Conservation (phyloP, 768 basidiomycete genomes). For the Phanerochaete sordida region DNA sequence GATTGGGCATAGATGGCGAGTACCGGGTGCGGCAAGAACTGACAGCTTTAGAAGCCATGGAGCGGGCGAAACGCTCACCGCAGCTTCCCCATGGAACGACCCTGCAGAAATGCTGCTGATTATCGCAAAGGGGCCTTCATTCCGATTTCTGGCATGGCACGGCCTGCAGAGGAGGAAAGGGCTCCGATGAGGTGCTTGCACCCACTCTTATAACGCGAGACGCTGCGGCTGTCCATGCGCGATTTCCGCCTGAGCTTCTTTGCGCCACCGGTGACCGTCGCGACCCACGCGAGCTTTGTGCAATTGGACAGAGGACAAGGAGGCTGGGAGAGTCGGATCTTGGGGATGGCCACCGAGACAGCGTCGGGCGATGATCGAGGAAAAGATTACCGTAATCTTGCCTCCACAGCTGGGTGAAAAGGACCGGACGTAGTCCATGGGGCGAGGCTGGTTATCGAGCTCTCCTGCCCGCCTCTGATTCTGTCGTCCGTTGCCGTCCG, state of each 20-base stretch:
- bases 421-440: background rate
- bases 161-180: too few relatives aligned
- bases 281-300: slow-evolving; percentile 1
- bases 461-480: background rate
- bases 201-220: background rate
- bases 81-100: background rate
- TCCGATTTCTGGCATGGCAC: too few relatives aligned
- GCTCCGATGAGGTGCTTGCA: too few relatives aligned
- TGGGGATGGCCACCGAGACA: background rate
- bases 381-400: background rate
- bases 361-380: background rate
- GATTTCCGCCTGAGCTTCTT: background rate
- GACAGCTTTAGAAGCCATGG: background rate
- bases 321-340: background rate
- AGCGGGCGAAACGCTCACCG: background rate
- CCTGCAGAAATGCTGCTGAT: background rate
- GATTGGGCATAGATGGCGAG: background rate
- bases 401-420: background rate
- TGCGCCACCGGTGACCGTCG: background rate
- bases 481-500: background rate
- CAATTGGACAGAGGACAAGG: slow-evolving; percentile 1
- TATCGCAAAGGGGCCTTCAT: background rate
- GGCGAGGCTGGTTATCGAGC: background rate
- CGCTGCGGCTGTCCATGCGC: background rate
- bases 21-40: background rate